These are phyloP conservation scores for Orbilia blumenaviensis DNA, from an alignment of 2,329 filamentous ascomycete species.

Conservation along the genomic window DNA sequence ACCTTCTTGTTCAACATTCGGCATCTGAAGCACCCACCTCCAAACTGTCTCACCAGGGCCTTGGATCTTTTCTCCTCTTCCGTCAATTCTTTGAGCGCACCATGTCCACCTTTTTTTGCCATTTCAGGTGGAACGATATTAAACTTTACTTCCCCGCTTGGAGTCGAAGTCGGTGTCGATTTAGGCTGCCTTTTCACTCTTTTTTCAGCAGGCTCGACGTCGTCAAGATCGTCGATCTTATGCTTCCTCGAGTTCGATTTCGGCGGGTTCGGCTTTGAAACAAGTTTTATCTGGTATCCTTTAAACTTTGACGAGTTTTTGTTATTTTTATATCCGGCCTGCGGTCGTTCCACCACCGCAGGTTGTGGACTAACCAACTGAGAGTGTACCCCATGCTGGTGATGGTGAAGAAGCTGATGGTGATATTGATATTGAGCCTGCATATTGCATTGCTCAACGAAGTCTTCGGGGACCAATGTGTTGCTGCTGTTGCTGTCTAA, in stretches of 20 bases:
- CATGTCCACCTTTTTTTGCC: conserved; percentile 42
- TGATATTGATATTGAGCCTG: not conserved
- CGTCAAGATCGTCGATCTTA: conserved; percentile 24
- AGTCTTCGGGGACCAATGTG: conserved; percentile 29
- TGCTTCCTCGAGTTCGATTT: conserved; percentile 31
- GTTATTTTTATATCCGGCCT: conserved; percentile 26
- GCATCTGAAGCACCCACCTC: conserved; percentile 47
- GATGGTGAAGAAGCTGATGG: no score
- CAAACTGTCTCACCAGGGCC: conserved; percentile 44
- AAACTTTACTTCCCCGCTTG: conserved; percentile 34
- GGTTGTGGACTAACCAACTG: conserved; percentile 9
- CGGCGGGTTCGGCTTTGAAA: conserved; percentile 25
- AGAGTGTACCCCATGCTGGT: conserved; percentile 27
- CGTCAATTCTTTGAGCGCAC: conserved; percentile 45
- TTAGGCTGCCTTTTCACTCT: conserved; percentile 24
- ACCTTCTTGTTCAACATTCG: conserved; percentile 53
- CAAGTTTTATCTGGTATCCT: conserved; percentile 45
- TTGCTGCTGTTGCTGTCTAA: conserved; percentile 29
- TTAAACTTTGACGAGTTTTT: conserved; percentile 38
- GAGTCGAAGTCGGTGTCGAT: conserved; percentile 18
- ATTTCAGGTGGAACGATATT: conserved; percentile 47
- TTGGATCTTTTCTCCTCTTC: conserved; percentile 46
- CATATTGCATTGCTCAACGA: conserved; percentile 8
- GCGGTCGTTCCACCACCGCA: not conserved
- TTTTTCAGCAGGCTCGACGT: conserved; percentile 1